Percentiles rank a stretch among this genome's conserved stretches.
Conservation (phyloP, 768 basidiomycete species). For the Psilocybe sp. region DNA sequence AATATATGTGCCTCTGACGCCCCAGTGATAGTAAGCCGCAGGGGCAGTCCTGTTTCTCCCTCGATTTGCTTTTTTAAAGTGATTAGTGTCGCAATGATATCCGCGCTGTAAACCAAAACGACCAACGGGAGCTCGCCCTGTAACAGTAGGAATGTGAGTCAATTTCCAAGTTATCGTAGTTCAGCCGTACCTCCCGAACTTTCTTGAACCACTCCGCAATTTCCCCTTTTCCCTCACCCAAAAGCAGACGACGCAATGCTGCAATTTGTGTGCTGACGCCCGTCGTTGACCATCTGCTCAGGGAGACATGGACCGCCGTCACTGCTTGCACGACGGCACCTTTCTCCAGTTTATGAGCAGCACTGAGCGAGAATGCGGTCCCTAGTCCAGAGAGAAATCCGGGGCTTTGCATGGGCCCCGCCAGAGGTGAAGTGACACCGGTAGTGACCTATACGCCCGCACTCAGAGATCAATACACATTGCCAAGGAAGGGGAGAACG, state of each 20-base stretch:
- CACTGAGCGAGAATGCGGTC: slow-evolving; percentile 61
- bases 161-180: no score
- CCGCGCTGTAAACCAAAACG: slow-evolving; percentile 71
- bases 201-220: slow-evolving; percentile 44
- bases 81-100: slow-evolving; percentile 78
- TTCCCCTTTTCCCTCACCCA: slow-evolving; percentile 35
- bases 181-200: slow-evolving; percentile 37
- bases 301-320: slow-evolving; percentile 62
- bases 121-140: slow-evolving; percentile 76
- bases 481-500: no score
- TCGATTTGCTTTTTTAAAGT: slow-evolving; percentile 67
- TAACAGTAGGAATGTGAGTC: no score
- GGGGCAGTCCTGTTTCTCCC: slow-evolving; percentile 31
- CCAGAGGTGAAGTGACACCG: slow-evolving; percentile 58
- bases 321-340: slow-evolving; percentile 64
- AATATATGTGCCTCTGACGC: slow-evolving; percentile 67
- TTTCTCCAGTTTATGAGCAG: slow-evolving; percentile 53
- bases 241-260: slow-evolving; percentile 62
- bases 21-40: slow-evolving; percentile 63
- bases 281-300: slow-evolving; percentile 46
- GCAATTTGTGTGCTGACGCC: slow-evolving; percentile 83
- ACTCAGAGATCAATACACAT: no score
- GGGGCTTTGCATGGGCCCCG: slow-evolving; percentile 47
- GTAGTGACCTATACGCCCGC: not conserved
- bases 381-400: slow-evolving; percentile 61